These are phyloP conservation scores for Dittrichia graveolens DNA, from an alignment of 129 eudicot genomes.

Conservation along the genomic window DNA sequence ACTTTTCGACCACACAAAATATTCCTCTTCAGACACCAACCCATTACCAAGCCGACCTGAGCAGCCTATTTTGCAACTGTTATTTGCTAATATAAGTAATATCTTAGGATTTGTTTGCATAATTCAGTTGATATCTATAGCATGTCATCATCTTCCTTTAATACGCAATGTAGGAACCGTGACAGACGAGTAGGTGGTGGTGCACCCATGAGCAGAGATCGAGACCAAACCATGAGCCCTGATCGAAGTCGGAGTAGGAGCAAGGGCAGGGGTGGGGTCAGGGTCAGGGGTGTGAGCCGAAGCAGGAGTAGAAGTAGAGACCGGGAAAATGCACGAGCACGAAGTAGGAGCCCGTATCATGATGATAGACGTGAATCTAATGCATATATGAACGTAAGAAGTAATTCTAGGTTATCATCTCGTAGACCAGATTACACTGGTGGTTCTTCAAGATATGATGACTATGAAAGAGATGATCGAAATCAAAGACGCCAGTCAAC, in stretches of 20 bases:
- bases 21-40: too few species aligned
- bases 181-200: conserved; percentile 30
- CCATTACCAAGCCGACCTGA: background rate
- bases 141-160: background rate
- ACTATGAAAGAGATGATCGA: too few species aligned
- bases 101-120: conserved; percentile 8
- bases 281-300: conserved; percentile 36
- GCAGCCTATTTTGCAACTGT: background rate
- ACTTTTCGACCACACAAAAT: background rate
- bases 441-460: conserved; percentile 36
- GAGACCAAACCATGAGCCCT: conserved; percentile 13
- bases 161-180: conserved; percentile 19
- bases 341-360: too few species aligned
- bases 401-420: conserved; percentile 32
- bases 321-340: too few species aligned
- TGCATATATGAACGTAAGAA: conserved; percentile 46
- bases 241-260: conserved; percentile 31
- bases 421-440: conserved; percentile 24
- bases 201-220: conserved; percentile 20
- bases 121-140: background rate
- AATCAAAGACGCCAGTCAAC: too few species aligned
- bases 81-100: background rate
- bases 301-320: conserved; percentile 52
- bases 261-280: conserved; percentile 30
- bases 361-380: conserved; percentile 48